Percentiles rank a stretch among this genome's conserved stretches.
These are phyloP conservation scores for Alternaria longipes DNA, from an alignment of 2,329 filamentous ascomycete species.

Conservation along the genomic window DNA sequence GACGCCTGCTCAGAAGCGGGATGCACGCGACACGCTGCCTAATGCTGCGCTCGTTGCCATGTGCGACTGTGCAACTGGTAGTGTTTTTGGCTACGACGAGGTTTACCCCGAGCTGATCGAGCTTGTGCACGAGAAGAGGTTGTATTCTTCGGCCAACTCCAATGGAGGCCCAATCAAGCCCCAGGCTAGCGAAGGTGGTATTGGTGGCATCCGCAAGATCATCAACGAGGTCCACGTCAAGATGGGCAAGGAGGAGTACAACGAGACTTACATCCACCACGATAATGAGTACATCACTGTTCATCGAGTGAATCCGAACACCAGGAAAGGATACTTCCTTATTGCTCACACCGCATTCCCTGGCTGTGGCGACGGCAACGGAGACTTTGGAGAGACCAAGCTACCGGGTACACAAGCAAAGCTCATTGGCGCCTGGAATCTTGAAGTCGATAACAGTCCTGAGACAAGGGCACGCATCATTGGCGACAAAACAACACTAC, in stretches of 20 bases:
- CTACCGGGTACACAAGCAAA: slow-evolving; percentile 86
- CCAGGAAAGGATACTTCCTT: slow-evolving; percentile 91
- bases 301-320: slow-evolving; percentile 91
- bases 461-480: slow-evolving; percentile 72
- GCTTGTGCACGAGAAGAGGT: slow-evolving; percentile 85
- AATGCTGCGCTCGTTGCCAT: slow-evolving; percentile 94
- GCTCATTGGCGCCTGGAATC: slow-evolving; percentile 87
- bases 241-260: slow-evolving; percentile 95
- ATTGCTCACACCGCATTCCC: slow-evolving; percentile 97
- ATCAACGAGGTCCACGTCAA: slow-evolving; percentile 93
- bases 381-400: slow-evolving; percentile 78
- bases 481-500: slow-evolving; percentile 75
- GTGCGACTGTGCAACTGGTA: slow-evolving; percentile 93
- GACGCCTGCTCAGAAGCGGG: slow-evolving; percentile 91
- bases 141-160: slow-evolving; percentile 83
- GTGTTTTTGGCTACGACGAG: slow-evolving; percentile 98
- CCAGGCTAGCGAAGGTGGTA: slow-evolving; percentile 79
- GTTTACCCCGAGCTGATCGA: slow-evolving; percentile 94
- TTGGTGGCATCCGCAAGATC: slow-evolving; percentile 88
- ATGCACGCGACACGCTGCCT: slow-evolving; percentile 90
- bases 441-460: slow-evolving; percentile 83
- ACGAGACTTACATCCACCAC: slow-evolving; percentile 96
- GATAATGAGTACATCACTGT: slow-evolving; percentile 97
- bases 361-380: slow-evolving; percentile 85
- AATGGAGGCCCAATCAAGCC: slow-evolving; percentile 65